Base-by-base conservation (phyloP, 2,329 filamentous ascomycete species). In the Amesomyces nigricolor region DNA sequence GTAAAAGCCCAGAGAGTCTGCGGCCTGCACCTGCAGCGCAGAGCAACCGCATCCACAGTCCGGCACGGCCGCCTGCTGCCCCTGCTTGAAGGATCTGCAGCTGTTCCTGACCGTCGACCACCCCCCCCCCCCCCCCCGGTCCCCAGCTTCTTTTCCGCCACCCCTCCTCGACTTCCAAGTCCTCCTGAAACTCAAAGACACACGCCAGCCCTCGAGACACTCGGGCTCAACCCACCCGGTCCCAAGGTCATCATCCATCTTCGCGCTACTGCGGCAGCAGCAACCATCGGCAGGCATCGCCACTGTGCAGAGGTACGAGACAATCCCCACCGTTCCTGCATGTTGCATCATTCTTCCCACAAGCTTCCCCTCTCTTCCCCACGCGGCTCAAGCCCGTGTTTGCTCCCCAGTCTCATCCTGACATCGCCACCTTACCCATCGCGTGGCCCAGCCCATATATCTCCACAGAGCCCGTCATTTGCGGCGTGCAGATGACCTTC, bases 181-280 rank as follows among this genome's bases (percentile, higher is more conserved):
- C 32, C 26, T 32, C 40, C 53, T 55, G 62, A 64, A 61, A 55
- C 53, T 32, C 14, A 59, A 26, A 62, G 63, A 59, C 29, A 17
- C 4, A 38, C 17, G 39, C 51, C 11, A 19, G 22, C 22, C 19
- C 42, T 54, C 38, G 45, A 54, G 45, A 44, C 39, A 22, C 46
- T 26, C 11, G 10, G 26, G 17, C 61, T 56, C 65, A 59, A 66
- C 57, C 63, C 61, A 59, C 57, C 59, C 65, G 61, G 60, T 59
- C 22, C 62, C 65, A 64, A 62, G 59, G 59, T 60, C 53, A 44
- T 52, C 45, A 44, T 57, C 37, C 22, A 26, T 26, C 22, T 26
- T 55, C 37, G 26, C 64, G 44, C 51, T 48, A 38, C 26, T 48
- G 51, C 45, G 42, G 44, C 30, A 47, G 51, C 30, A 40, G 16